Percentiles rank a stretch among this genome's conserved stretches.
These are phyloP conservation scores for Peronospora tabacina DNA, from an alignment of 352 stramenopile species.

Conservation along the genomic window DNA sequence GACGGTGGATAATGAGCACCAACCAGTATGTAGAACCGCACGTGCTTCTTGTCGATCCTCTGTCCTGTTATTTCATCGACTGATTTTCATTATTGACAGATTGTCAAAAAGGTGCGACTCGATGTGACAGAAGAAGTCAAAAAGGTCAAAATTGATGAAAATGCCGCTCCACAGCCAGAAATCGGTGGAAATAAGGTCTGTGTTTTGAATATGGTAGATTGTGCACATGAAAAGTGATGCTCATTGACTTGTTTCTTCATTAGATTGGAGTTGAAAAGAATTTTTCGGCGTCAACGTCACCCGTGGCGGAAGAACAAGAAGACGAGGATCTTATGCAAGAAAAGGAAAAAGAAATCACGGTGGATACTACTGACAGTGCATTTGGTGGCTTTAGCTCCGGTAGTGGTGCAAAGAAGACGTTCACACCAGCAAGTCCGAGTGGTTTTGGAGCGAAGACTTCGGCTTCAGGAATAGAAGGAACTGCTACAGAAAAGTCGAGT, in stretches of 20 bases:
- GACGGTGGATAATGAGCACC: slow-evolving; percentile 45
- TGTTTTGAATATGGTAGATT: neutral
- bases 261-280: slow-evolving; percentile 10
- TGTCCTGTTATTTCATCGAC: neutral
- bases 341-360: slow-evolving; percentile 3
- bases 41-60: neutral
- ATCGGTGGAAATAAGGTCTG: slow-evolving; percentile 23
- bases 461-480: neutral
- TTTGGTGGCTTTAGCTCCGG: slow-evolving; percentile 51
- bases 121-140: slow-evolving; percentile 47
- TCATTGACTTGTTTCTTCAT: neutral
- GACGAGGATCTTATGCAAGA: neutral
- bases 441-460: slow-evolving; percentile 23
- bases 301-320: slow-evolving; percentile 9
- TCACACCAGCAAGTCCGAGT: slow-evolving; percentile 19
- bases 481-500: slow-evolving; percentile 12
- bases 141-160: slow-evolving; percentile 36
- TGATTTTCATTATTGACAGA: slow-evolving; percentile 15
- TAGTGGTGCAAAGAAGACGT: slow-evolving; percentile 35
- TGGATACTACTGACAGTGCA: slow-evolving; percentile 30
- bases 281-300: slow-evolving; percentile 6
- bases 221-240: neutral
- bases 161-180: slow-evolving; percentile 19
- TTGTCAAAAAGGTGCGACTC: slow-evolving; percentile 52
- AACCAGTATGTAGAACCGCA: slow-evolving; percentile 30